Evolutionary conservation across 1,284 basidiomycete species (phyloP).

Genomic region (Marasmius sp.): DNA sequence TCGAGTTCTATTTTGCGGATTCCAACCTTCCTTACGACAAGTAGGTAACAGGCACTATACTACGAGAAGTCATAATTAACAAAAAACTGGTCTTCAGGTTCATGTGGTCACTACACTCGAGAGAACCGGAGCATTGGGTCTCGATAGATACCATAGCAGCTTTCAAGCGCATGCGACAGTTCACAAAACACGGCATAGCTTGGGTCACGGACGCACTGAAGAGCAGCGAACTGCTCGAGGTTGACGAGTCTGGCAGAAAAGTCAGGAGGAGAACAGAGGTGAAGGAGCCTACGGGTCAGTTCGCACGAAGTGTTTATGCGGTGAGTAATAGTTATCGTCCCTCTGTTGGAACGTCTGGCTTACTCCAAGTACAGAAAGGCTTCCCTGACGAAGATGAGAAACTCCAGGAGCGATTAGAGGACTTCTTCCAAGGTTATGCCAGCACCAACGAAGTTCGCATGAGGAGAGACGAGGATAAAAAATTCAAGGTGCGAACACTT

Average conservation of each 20-base stretch:
- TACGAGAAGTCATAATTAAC: not conserved
- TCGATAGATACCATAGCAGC: slow-evolving; percentile 86
- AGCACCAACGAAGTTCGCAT: slow-evolving; percentile 85
- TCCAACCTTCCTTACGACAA: slow-evolving; percentile 96
- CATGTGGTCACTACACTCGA: slow-evolving; percentile 88
- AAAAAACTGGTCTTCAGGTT: slow-evolving; percentile 55
- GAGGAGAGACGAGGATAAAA: slow-evolving; percentile 75
- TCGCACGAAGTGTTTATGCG: slow-evolving; percentile 82
- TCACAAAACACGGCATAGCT: slow-evolving; percentile 51
- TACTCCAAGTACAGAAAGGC: slow-evolving; percentile 69
- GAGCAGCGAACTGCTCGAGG: slow-evolving; percentile 68
- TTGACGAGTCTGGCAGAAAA: slow-evolving; percentile 73
- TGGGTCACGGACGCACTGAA: slow-evolving; percentile 72
- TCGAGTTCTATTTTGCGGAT: slow-evolving; percentile 98
- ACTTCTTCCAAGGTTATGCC: slow-evolving; percentile 84
- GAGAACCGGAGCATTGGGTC: slow-evolving; percentile 87
- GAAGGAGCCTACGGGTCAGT: slow-evolving; percentile 71
- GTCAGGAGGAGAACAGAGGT: slow-evolving; percentile 75
- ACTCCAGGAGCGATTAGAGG: slow-evolving; percentile 78
- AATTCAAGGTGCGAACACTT: slow-evolving; percentile 70
- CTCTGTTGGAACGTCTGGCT: not conserved
- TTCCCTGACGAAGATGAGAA: slow-evolving; percentile 76
- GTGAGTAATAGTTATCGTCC: slow-evolving; percentile 46
- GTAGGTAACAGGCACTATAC: slow-evolving; percentile 34
- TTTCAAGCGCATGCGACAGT: slow-evolving; percentile 95